phyloP scores from a whole-genome alignment of 192 early-diverging fungal genomes.

The Podila epigama region DNA sequence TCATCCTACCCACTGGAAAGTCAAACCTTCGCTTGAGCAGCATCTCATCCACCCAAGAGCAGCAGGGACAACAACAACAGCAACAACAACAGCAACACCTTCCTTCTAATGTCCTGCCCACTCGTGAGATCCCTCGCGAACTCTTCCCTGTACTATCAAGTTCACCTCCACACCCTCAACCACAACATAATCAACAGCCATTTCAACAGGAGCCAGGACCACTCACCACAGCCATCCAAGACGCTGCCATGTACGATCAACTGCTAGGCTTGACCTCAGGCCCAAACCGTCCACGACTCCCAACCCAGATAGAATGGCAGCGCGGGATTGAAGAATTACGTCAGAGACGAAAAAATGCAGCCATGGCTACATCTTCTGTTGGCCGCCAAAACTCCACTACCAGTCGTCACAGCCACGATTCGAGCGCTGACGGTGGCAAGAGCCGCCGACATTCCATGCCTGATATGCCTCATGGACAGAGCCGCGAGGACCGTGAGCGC shows the following conservation, averaged over 20 bases:
- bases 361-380: constrained; percentile 18
- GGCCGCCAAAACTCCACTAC: constrained; percentile 31
- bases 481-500: constrained; percentile 24
- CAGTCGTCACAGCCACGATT: constrained; percentile 36
- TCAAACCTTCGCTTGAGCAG: too few species aligned
- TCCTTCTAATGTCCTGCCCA: not conserved
- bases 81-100: not conserved
- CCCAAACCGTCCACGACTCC: constrained; percentile 30
- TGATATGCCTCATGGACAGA: constrained; percentile 35
- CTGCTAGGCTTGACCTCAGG: constrained; percentile 15
- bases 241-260: constrained; percentile 30
- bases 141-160: constrained; percentile 3
- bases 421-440: constrained; percentile 14
- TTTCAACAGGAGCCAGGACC: not conserved
- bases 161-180: not conserved
- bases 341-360: constrained; percentile 14
- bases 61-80: not conserved
- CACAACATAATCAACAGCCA: constrained; percentile 3
- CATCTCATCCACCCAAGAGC: too few species aligned
- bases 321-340: constrained; percentile 22
- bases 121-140: constrained; percentile 8
- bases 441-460: constrained; percentile 45
- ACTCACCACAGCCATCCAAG: not conserved
- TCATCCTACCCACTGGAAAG: constrained; percentile 3
- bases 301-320: constrained; percentile 39